Conservation (phyloP, 345 rosid species). For the Triadica sebifera region DNA sequence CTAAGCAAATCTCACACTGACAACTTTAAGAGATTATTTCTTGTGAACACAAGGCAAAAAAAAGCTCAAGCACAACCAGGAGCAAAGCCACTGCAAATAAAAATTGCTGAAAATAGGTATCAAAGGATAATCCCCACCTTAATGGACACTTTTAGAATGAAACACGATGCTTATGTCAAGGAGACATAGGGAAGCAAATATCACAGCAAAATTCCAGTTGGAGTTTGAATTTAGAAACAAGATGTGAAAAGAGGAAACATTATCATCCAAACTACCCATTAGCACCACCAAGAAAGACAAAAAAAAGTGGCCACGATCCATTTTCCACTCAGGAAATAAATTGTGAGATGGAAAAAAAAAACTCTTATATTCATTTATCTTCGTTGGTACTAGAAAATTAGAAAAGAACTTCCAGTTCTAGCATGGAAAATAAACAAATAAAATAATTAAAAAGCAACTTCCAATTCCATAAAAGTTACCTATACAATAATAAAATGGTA, state of each 20-base stretch:
- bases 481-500: conserved; percentile 90
- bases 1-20: not conserved
- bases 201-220: not conserved
- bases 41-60: too few relatives aligned
- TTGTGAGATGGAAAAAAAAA: not conserved
- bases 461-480: conserved; percentile 41
- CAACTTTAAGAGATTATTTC: not conserved
- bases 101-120: not conserved
- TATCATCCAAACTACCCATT: not conserved
- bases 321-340: not conserved
- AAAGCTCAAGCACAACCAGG: not conserved
- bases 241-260: not conserved
- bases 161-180: not conserved
- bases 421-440: not conserved
- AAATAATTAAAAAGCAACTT: not conserved
- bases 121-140: not conserved
- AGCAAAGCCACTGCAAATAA: not conserved
- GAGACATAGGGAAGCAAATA: not conserved
- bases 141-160: not conserved
- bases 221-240: not conserved
- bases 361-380: not conserved
- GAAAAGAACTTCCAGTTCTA: not conserved
- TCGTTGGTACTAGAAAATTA: not conserved
- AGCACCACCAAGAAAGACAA: not conserved
- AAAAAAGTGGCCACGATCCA: not conserved